Conservation (phyloP, 2,329 filamentous ascomycete species). For the Ascochyta pisi region DNA sequence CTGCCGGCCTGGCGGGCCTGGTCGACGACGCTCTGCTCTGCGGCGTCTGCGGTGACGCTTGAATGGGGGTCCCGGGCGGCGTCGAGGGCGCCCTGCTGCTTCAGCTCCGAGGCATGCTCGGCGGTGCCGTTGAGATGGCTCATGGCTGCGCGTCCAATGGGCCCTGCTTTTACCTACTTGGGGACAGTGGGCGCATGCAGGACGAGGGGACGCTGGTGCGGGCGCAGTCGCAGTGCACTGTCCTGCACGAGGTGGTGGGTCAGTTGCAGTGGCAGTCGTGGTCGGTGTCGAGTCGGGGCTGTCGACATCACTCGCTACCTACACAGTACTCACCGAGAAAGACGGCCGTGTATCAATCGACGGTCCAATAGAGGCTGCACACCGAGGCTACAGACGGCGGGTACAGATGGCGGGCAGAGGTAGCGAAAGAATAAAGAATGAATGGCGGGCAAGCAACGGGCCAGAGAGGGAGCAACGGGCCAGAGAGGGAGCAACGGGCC, state of each 20-base stretch:
- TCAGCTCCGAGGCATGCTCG: conserved; percentile 67
- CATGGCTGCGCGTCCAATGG: conserved; percentile 1
- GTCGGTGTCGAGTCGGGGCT: not conserved
- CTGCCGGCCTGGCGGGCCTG: conserved; percentile 81
- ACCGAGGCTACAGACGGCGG: not conserved
- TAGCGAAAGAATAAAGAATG: conserved; percentile 6
- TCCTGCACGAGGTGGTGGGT: no score
- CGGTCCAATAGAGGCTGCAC: not conserved
- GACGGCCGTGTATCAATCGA: not conserved
- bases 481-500: not conserved
- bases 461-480: not conserved
- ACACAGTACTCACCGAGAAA: not conserved
- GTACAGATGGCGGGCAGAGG: not conserved
- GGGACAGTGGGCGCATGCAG: conserved; percentile 13
- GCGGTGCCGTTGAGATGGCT: conserved; percentile 19
- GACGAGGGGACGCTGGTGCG: not conserved
- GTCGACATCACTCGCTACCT: not conserved
- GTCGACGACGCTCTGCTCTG: conserved; percentile 75
- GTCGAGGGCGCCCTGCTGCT: conserved; percentile 80
- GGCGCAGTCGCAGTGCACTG: not conserved
- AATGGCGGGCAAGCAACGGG: conserved; percentile 5
- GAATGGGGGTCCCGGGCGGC: conserved; percentile 76
- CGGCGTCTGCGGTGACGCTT: conserved; percentile 71
- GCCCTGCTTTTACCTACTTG: not conserved
- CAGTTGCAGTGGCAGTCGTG: not conserved